These are phyloP conservation scores for Leavenworthia alabamica DNA, from an alignment of 345 rosid genomes.

Conservation along the genomic window DNA sequence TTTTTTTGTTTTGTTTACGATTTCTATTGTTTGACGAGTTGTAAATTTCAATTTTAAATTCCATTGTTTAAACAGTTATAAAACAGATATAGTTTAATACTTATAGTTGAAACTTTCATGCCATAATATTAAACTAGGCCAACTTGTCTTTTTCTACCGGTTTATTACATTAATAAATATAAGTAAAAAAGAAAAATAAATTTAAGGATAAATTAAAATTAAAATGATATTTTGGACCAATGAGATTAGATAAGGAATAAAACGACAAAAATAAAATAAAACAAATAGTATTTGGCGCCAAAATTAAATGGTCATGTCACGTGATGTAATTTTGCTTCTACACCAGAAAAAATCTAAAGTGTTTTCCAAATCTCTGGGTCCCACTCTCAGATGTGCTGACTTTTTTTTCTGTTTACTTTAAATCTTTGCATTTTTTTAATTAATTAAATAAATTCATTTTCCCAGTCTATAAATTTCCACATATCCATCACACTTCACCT, in stretches of 20 bases:
- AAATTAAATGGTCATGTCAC: slow-evolving; percentile 27
- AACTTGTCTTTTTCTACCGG: not conserved
- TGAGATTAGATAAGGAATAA: not conserved
- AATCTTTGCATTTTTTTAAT: not conserved
- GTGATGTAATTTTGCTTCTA: slow-evolving; percentile 25
- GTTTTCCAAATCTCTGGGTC: slow-evolving; percentile 26
- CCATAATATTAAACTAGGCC: not conserved
- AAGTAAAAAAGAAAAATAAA: too few relatives aligned
- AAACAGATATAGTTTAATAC: not conserved
- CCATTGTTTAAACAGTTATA: not conserved
- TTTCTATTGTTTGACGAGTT: not conserved
- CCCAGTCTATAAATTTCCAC: slow-evolving; percentile 27
- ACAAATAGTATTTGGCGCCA: slow-evolving; percentile 24
- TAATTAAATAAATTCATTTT: not conserved
- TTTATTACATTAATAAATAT: too few relatives aligned
- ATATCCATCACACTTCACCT: slow-evolving; percentile 5
- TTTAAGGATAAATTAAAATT: not conserved
- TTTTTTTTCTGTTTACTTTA: slow-evolving; percentile 7
- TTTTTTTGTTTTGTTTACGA: not conserved
- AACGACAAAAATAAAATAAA: not conserved
- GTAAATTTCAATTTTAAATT: not conserved
- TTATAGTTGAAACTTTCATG: not conserved
- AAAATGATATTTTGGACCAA: not conserved
- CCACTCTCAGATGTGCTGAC: slow-evolving; percentile 39
- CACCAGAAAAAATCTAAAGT: slow-evolving; percentile 15